phyloP scores from a whole-genome alignment of 305 asterid genomes.

The Solanum hybrid region DNA sequence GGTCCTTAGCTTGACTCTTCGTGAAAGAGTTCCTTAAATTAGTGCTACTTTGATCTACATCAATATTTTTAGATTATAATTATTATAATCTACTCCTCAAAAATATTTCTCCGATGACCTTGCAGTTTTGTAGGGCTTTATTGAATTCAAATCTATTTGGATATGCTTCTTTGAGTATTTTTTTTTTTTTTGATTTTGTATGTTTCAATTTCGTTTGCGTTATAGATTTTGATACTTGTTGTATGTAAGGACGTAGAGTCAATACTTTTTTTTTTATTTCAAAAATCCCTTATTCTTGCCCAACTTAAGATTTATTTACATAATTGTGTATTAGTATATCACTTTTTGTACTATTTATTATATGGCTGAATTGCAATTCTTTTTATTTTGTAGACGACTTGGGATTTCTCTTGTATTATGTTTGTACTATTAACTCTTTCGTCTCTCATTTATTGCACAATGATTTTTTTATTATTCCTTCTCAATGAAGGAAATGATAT shows the following conservation, averaged over 20 bases:
- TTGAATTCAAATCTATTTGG: background rate
- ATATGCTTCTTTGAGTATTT: background rate
- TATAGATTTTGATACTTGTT: background rate
- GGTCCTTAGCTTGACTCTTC: too few species aligned
- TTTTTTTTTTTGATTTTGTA: background rate
- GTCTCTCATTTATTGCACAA: too few species aligned
- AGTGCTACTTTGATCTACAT: too few species aligned
- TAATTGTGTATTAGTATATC: background rate
- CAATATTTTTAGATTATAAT: background rate
- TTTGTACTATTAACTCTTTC: too few species aligned
- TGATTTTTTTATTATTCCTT: too few species aligned
- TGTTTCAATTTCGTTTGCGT: background rate
- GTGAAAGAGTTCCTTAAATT: too few species aligned
- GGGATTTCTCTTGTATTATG: too few species aligned
- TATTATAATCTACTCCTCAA: background rate
- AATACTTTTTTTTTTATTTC: background rate
- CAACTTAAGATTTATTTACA: background rate
- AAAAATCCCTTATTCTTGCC: background rate
- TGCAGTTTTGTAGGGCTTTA: background rate
- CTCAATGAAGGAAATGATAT: too few species aligned
- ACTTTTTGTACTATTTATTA: background rate
- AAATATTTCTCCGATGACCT: background rate
- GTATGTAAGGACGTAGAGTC: background rate
- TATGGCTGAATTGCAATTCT: background rate
- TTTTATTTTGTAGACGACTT: too few species aligned